These are phyloP conservation scores for Pichia insulana DNA, from an alignment of 805 yeast genomes.

Conservation along the genomic window DNA sequence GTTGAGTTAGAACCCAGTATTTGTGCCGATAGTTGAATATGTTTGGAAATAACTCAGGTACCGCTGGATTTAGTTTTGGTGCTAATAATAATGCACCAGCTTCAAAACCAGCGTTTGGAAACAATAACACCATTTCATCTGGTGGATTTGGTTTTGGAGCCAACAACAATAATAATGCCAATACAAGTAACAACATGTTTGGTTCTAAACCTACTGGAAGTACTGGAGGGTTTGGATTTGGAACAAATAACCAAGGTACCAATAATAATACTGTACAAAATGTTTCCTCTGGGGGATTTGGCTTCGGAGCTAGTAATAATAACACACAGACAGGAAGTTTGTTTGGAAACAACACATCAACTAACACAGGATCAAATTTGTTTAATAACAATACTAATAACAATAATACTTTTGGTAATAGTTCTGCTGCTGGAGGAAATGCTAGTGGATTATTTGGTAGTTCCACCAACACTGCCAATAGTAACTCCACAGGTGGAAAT, in stretches of 20 bases:
- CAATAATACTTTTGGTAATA: conserved; percentile 12
- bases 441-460: conserved; percentile 27
- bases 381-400: too few relatives aligned
- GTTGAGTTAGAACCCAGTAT: neutral
- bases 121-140: neutral
- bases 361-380: too few relatives aligned
- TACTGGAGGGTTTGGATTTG: conserved; percentile 10
- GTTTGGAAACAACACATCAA: too few relatives aligned
- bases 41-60: conserved; percentile 5
- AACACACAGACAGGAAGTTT: too few relatives aligned
- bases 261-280: conserved; percentile 2
- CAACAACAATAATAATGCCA: conserved; percentile 1
- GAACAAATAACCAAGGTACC: conserved; percentile 5
- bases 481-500: conserved; percentile 12
- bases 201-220: conserved; percentile 2
- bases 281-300: conserved; percentile 11
- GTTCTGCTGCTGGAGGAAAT: conserved; percentile 11
- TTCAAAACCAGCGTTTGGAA: conserved; percentile 1
- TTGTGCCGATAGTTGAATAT: neutral
- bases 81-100: neutral
- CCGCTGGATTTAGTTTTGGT: conserved; percentile 6
- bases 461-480: conserved; percentile 7
- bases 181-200: neutral
- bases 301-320: conserved; percentile 6
- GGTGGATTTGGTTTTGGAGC: neutral